phyloP scores from a whole-genome alignment of 805 yeast genomes.

The Sugiyamaella marilandica region DNA sequence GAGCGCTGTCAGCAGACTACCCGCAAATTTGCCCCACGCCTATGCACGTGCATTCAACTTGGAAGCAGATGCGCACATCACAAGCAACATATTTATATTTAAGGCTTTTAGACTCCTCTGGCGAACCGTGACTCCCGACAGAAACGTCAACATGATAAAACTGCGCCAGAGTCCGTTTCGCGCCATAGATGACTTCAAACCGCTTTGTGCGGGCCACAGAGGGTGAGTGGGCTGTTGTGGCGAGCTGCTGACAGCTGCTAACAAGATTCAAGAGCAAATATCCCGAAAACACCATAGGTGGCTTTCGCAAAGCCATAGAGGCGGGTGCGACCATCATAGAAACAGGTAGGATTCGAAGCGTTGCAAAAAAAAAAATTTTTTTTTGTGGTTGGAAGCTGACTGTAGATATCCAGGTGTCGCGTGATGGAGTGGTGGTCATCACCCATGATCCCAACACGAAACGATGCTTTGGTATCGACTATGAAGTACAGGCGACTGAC shows the following conservation, averaged over 20 bases:
- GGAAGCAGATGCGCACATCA: too few relatives aligned
- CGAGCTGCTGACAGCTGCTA: not conserved
- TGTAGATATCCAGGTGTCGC: slow-evolving; percentile 48
- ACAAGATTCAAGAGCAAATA: slow-evolving; percentile 22
- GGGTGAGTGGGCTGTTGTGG: slow-evolving; percentile 17
- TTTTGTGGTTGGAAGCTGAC: not conserved
- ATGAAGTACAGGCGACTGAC: slow-evolving; percentile 36
- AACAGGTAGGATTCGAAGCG: slow-evolving; percentile 32
- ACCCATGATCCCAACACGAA: slow-evolving; percentile 51
- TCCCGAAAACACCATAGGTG: slow-evolving; percentile 29
- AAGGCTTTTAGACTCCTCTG: too few relatives aligned
- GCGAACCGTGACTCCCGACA: too few relatives aligned
- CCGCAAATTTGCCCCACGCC: not conserved
- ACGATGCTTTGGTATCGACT: slow-evolving; percentile 42
- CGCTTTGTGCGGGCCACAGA: slow-evolving; percentile 25
- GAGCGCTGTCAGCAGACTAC: too few relatives aligned
- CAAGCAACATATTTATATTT: too few relatives aligned
- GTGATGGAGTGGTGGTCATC: slow-evolving; percentile 50
- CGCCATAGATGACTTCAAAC: slow-evolving; percentile 12
- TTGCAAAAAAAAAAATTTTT: too few relatives aligned
- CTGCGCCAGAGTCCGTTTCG: slow-evolving; percentile 5
- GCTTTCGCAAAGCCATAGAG: slow-evolving; percentile 28
- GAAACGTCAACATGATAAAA: not conserved
- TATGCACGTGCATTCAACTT: not conserved
- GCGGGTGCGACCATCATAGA: slow-evolving; percentile 46